A percentile compares a stretch with the other conserved stretches of the same genome.
Evolutionary conservation across 345 rosid genomes (phyloP).

Genomic region (Corchorus olitorius): DNA sequence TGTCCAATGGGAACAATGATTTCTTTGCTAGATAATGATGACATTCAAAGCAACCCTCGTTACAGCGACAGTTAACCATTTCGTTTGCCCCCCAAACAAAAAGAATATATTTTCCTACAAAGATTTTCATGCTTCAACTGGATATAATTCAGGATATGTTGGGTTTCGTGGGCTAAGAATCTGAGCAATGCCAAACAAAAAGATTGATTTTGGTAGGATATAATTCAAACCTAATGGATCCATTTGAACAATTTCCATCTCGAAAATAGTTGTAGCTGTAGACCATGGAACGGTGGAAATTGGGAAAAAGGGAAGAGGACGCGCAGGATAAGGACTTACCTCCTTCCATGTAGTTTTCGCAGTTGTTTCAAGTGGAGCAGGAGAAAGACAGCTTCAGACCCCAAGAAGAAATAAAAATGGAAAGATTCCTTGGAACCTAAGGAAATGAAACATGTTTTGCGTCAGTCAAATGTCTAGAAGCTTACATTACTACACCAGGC

Average conservation of each 20-base stretch:
- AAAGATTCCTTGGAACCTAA: conserved; percentile 32
- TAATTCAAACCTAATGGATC: not conserved
- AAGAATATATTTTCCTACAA: not conserved
- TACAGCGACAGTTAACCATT: conserved; percentile 51
- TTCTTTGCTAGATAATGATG: conserved; percentile 23
- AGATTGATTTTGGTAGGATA: not conserved
- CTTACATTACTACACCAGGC: not conserved
- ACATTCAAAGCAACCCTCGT: conserved; percentile 20
- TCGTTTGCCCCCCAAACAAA: conserved; percentile 17
- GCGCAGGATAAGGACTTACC: conserved; percentile 56
- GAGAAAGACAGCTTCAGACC: conserved; percentile 54
- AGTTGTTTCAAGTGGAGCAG: conserved; percentile 83
- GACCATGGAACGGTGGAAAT: conserved; percentile 16
- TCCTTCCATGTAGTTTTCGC: conserved; percentile 76
- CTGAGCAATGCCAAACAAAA: not conserved
- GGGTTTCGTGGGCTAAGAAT: not conserved
- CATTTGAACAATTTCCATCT: not conserved
- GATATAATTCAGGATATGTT: not conserved
- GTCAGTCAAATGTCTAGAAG: not conserved
- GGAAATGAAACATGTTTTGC: conserved; percentile 30
- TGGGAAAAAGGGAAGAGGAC: conserved; percentile 30
- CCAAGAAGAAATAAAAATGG: conserved; percentile 1
- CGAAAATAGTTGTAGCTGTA: not conserved
- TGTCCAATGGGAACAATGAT: conserved; percentile 24
- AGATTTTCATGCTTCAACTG: conserved; percentile 2